Conservation (phyloP, 73 alveolate species). For the Paramecium caudatum region DNA sequence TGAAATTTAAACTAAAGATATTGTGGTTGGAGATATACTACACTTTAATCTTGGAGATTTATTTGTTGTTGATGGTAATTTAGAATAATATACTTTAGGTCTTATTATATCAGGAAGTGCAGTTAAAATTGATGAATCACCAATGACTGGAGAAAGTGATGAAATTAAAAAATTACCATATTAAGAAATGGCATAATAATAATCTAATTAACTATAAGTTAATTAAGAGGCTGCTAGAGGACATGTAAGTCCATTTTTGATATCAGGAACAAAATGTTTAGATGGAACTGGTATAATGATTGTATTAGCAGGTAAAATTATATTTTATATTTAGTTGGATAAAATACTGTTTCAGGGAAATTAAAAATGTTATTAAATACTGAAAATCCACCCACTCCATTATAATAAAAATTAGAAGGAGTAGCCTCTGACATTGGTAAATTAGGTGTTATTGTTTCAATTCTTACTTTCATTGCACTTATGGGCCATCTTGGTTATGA, state of each 20-base stretch:
- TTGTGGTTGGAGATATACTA: constrained; percentile 94
- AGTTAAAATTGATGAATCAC: constrained; percentile 90
- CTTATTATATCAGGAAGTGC: constrained; percentile 76
- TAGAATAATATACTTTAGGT: constrained; percentile 73
- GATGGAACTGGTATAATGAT: constrained; percentile 92
- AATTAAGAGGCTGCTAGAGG: constrained; percentile 79
- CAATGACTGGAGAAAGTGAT: constrained; percentile 96
- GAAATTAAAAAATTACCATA: constrained; percentile 83
- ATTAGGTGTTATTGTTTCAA: constrained; percentile 88
- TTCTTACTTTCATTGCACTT: constrained; percentile 88
- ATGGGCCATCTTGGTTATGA: constrained; percentile 73
- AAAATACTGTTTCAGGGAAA: constrained; percentile 88
- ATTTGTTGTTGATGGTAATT: constrained; percentile 92
- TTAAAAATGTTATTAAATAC: constrained; percentile 81
- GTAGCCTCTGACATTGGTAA: constrained; percentile 93
- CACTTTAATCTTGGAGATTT: constrained; percentile 90
- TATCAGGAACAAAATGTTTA: constrained; percentile 88
- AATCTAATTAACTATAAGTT: constrained; percentile 28
- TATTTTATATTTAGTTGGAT: constrained; percentile 92
- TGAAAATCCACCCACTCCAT: constrained; percentile 92
- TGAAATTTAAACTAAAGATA: constrained; percentile 81
- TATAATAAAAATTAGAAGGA: constrained; percentile 90
- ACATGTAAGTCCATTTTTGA: constrained; percentile 79
- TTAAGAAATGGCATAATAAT: not conserved
- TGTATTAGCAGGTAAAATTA: constrained; percentile 81